Conservation (phyloP, 495 filamentous ascomycete genomes). For the Talaromyces thailandensis region DNA sequence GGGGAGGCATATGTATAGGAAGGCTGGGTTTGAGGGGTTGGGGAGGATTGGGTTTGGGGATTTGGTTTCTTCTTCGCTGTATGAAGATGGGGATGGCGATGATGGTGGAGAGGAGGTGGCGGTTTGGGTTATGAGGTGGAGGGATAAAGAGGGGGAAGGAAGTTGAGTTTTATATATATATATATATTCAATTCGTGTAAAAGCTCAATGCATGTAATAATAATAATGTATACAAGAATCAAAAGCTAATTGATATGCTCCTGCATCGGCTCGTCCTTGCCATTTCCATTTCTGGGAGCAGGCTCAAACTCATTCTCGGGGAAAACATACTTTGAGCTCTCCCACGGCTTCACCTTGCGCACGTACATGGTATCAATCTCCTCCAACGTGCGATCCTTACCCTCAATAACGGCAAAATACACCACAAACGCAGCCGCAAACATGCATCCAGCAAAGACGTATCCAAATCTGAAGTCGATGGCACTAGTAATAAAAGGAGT, state of each 20-base stretch:
- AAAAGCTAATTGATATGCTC: not conserved
- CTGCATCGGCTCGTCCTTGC: not conserved
- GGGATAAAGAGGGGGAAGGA: not conserved
- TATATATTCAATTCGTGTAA: not conserved
- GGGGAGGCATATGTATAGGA: not conserved
- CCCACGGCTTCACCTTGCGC: slow-evolving; percentile 51
- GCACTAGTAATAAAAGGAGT: slow-evolving; percentile 59
- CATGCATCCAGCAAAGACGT: slow-evolving; percentile 65
- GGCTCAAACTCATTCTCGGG: slow-evolving; percentile 8
- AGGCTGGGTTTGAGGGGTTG: not conserved
- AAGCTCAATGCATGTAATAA: not conserved
- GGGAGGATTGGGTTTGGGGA: slow-evolving; percentile 1
- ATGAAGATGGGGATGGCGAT: not conserved
- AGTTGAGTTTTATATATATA: not conserved
- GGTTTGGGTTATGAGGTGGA: slow-evolving; percentile 4
- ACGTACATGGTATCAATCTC: slow-evolving; percentile 79
- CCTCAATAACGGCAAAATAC: slow-evolving; percentile 68
- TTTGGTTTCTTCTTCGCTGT: not conserved
- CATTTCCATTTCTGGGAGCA: not conserved
- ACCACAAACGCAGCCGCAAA: slow-evolving; percentile 49
- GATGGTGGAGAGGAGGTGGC: not conserved
- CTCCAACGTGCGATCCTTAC: slow-evolving; percentile 53
- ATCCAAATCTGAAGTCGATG: slow-evolving; percentile 67
- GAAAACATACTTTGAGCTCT: slow-evolving; percentile 39
- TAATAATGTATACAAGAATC: not conserved